phyloP scores from a whole-genome alignment of 2,329 filamentous ascomycete genomes.

The Phyllosticta capitalensis region DNA sequence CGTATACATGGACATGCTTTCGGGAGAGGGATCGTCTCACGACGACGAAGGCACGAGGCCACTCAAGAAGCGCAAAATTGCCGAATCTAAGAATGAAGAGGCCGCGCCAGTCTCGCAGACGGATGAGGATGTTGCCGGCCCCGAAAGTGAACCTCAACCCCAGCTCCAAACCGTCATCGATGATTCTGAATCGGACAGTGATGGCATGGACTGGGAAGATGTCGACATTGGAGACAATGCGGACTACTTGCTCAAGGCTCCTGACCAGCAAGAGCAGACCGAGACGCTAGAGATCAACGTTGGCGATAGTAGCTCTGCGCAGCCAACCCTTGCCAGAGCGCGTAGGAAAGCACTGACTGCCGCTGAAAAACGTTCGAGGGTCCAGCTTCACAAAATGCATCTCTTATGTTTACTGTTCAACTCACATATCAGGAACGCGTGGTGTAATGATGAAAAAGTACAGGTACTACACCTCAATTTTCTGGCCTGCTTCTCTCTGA shows the following conservation, averaged over 20 bases:
- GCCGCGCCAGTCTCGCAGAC: not conserved
- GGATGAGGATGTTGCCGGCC: not conserved
- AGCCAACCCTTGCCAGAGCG: conserved; percentile 25
- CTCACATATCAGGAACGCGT: conserved; percentile 66
- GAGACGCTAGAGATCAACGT: conserved; percentile 32
- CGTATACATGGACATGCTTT: conserved; percentile 38
- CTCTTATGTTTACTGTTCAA: conserved; percentile 75
- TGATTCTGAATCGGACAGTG: conserved; percentile 45
- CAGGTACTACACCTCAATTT: conserved; percentile 39
- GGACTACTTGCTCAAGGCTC: conserved; percentile 13
- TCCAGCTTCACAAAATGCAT: conserved; percentile 80
- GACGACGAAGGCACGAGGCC: conserved; percentile 24
- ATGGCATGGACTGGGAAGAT: conserved; percentile 56
- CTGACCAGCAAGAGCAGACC: conserved; percentile 22
- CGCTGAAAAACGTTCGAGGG: conserved; percentile 50
- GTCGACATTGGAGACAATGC: conserved; percentile 30
- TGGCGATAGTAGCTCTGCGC: conserved; percentile 17
- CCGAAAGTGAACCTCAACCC: conserved; percentile 12
- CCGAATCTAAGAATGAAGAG: not conserved
- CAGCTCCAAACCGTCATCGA: conserved; percentile 31
- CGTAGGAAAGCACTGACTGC: conserved; percentile 45
- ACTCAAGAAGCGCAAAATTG: conserved; percentile 24
- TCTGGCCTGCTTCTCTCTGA: not conserved
- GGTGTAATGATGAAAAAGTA: conserved; percentile 71
- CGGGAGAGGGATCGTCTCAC: conserved; percentile 29